Evolutionary conservation across 78 protist species (phyloP).

Genomic region (Diacronema lutheri): DNA sequence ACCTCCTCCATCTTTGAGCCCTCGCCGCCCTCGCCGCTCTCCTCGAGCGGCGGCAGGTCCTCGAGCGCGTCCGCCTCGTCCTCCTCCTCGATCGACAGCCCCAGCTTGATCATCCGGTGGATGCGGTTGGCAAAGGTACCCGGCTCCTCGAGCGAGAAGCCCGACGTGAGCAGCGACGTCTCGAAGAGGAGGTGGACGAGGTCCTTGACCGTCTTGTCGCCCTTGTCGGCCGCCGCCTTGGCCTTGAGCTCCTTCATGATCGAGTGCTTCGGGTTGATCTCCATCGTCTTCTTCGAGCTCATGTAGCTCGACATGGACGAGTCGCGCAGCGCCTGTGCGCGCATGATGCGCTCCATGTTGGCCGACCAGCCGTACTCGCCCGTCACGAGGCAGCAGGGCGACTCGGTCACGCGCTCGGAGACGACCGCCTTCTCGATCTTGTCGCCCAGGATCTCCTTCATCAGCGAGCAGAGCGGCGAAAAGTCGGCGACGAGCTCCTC

Average conservation of each 20-base stretch:
- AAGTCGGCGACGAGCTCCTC: constrained; percentile 49
- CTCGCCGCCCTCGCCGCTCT: not conserved
- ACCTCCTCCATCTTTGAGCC: constrained; percentile 20
- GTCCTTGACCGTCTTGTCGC: constrained; percentile 92
- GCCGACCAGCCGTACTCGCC: constrained; percentile 98
- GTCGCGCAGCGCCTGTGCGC: constrained; percentile 98
- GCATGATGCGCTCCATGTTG: constrained; percentile 99
- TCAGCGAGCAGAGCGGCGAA: constrained; percentile 88
- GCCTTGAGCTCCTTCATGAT: constrained; percentile 85
- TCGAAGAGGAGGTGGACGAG: constrained; percentile 93
- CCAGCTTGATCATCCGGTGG: constrained; percentile 96
- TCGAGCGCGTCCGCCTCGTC: constrained; percentile 41
- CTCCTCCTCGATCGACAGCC: constrained; percentile 58
- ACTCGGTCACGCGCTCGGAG: constrained; percentile 83
- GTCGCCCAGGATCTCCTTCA: constrained; percentile 98
- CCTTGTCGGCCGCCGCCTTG: constrained; percentile 70
- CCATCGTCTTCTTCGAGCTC: constrained; percentile 94
- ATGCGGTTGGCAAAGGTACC: constrained; percentile 87
- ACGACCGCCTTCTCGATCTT: constrained; percentile 93
- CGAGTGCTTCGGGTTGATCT: constrained; percentile 95
- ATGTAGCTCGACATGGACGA: constrained; percentile 89
- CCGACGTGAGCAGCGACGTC: constrained; percentile 95
- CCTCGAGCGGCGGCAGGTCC: constrained; percentile 16
- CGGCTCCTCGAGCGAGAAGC: constrained; percentile 97
- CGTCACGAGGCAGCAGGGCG: constrained; percentile 96